These are phyloP conservation scores for Metschnikowia kunwiensis DNA, from an alignment of 805 yeast genomes.

Conservation along the genomic window DNA sequence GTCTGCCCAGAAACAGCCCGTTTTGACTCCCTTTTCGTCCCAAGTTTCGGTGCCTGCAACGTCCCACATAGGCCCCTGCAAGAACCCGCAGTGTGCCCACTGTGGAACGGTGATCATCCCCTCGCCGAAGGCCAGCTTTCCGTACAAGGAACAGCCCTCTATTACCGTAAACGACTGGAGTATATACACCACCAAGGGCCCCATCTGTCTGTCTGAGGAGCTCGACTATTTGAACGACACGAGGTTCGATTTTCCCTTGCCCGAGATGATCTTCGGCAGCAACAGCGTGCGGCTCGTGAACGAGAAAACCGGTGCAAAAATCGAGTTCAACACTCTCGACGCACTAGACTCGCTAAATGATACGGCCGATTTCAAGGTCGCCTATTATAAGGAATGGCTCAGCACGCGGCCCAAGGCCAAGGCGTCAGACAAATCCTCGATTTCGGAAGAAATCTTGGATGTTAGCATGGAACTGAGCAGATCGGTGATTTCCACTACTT, in stretches of 20 bases:
- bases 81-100: conserved; percentile 50
- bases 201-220: conserved; percentile 72
- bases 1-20: background rate
- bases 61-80: conserved; percentile 35
- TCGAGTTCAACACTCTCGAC: conserved; percentile 73
- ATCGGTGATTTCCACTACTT: background rate
- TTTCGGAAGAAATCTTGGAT: background rate
- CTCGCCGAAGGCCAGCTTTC: conserved; percentile 63
- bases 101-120: conserved; percentile 80
- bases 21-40: background rate
- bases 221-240: conserved; percentile 62
- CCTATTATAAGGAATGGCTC: conserved; percentile 85
- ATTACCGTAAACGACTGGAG: conserved; percentile 73
- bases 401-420: conserved; percentile 29
- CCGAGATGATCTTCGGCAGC: conserved; percentile 97
- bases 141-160: conserved; percentile 64
- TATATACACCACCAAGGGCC: conserved; percentile 65
- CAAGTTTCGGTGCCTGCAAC: conserved; percentile 42
- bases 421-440: conserved; percentile 1
- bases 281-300: conserved; percentile 56
- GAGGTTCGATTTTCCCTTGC: conserved; percentile 73
- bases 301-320: conserved; percentile 37
- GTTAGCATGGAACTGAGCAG: background rate
- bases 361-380: conserved; percentile 50
- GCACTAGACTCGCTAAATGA: conserved; percentile 49